Base-by-base conservation (phyloP, 441 rosid genomes). In the Populus tomentosa region DNA sequence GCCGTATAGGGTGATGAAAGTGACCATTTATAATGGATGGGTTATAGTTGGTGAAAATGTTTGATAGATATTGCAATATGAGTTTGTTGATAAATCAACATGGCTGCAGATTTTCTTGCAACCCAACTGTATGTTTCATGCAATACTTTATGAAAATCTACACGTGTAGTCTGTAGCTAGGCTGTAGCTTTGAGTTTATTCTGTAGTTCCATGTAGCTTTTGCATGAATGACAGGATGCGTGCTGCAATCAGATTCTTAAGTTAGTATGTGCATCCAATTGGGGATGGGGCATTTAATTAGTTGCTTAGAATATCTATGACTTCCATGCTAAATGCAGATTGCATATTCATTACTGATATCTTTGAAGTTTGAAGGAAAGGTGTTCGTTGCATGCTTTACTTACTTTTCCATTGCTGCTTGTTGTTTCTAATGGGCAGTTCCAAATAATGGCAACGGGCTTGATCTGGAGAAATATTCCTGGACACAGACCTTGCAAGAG, bases 391-490 rank as follows among this genome's bases (percentile, higher is more conserved):
- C 65, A 21, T 67, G 11, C 18, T 68, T 11, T 74, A 10, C 20
- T 50, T 66, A 24, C 9, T 9, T 56, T 76, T 62, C 16, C 11
- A 11, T 18, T 13, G 26, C 7, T 23, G 9, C 21, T 36, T 63
- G 24, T 33, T 67, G 72, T 79, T 69, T 36, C 13, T 40, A 65
- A 1, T 78, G 64, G 69, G 68, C 91, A 96, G 99, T 74, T 82
- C 98, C 97, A 73, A 96, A 96, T 84, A 85, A 84, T 71, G 99
- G 99, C 40, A 96, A 96, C 80, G 99, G 98, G 56, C 91, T 87
- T 76, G 99, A 96, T 85, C 83, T 96, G 75, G 97, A 96, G 79
- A 87, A 89, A 18, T 90, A 96, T 82, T 94, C 97, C 10, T 96
- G 99, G 99, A 89, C 90, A 16, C 98, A 96, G 79, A 85, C 89